phyloP scores from a whole-genome alignment of 202 grass and related monocot genomes.

The Tripidium arundinaceum region DNA sequence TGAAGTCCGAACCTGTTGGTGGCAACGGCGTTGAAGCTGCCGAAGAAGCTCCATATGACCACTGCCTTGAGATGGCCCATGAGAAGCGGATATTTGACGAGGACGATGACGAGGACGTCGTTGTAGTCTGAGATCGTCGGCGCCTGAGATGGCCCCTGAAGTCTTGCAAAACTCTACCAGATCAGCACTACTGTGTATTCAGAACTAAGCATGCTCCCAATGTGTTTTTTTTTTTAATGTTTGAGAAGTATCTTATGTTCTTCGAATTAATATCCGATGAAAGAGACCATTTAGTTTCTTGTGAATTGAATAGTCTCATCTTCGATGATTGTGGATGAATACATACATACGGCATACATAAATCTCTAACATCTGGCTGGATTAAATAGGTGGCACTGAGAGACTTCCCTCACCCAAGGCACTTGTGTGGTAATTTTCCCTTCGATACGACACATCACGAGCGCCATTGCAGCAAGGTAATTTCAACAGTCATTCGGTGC shows the following conservation, averaged over 20 bases:
- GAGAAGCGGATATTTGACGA: constrained; percentile 3
- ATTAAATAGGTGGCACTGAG: constrained; percentile 51
- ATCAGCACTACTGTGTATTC: constrained; percentile 1
- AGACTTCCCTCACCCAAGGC: constrained; percentile 55
- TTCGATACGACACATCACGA: constrained; percentile 43
- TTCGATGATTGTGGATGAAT: background rate
- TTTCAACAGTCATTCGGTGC: background rate
- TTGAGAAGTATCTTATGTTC: background rate
- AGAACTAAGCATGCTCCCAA: background rate
- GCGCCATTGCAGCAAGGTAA: constrained; percentile 43
- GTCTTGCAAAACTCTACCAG: background rate
- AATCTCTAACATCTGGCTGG: background rate
- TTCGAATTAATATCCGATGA: background rate
- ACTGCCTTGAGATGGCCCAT: background rate
- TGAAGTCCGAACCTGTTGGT: background rate
- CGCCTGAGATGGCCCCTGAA: background rate
- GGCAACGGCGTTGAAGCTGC: background rate
- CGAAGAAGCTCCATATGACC: background rate
- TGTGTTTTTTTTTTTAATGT: background rate
- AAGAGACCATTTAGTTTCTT: background rate
- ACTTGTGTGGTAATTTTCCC: constrained; percentile 53
- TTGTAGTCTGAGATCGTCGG: constrained; percentile 17
- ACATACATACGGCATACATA: background rate
- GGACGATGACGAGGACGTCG: constrained; percentile 9
- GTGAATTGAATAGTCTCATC: background rate